These are phyloP conservation scores for Candolleomyces eurysporus DNA, from an alignment of 768 basidiomycete genomes.

Conservation along the genomic window DNA sequence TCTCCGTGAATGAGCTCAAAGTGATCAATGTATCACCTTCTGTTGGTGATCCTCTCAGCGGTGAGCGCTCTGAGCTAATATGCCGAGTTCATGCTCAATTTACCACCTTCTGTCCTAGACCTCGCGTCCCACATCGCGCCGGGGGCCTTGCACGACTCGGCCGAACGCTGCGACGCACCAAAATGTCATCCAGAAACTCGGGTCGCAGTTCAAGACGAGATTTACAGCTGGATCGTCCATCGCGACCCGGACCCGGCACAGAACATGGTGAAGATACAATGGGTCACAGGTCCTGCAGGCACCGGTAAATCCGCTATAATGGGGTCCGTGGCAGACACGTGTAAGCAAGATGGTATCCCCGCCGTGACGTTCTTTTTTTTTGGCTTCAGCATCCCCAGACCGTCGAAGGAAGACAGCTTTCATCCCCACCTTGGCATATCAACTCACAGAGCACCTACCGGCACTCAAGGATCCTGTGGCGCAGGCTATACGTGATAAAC, in stretches of 20 bases:
- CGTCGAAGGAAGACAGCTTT: neutral
- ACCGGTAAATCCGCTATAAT: no score
- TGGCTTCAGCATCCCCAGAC: neutral
- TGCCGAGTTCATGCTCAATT: no score
- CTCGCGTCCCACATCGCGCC: neutral
- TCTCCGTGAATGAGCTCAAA: no score
- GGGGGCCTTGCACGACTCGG: constrained; percentile 10
- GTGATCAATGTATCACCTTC: no score
- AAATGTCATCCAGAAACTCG: constrained; percentile 6
- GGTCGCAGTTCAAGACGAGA: constrained; percentile 7
- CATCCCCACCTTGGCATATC: neutral
- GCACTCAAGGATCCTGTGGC: neutral
- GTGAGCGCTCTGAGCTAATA: no score
- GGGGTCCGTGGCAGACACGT: neutral
- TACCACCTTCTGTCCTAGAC: neutral
- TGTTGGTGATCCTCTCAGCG: no score
- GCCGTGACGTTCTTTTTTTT: constrained; percentile 14
- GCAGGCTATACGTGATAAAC: neutral
- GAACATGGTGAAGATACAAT: no score
- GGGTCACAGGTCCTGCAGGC: no score
- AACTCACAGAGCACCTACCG: neutral
- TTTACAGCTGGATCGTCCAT: constrained; percentile 4
- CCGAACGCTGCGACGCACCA: constrained; percentile 7
- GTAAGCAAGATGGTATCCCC: neutral
- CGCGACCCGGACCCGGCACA: no score